phyloP scores from a whole-genome alignment of 768 basidiomycete genomes.

The Termitomyces bulborhizus region DNA sequence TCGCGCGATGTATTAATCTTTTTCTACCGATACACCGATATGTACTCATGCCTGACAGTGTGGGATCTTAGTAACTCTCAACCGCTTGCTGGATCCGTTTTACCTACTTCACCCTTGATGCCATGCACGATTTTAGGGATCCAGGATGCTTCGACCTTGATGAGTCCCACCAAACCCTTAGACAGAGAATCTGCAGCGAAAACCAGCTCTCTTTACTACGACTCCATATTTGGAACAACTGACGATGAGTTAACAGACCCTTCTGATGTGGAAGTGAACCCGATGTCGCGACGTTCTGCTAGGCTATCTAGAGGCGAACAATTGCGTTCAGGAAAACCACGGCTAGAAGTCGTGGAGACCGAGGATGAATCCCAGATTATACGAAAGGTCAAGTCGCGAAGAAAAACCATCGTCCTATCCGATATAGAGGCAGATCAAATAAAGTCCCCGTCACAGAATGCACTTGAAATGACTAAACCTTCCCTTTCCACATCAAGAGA shows the following conservation, averaged over 20 bases:
- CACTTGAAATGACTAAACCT: background rate
- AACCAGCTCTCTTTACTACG: constrained; percentile 6
- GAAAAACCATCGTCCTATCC: constrained; percentile 9
- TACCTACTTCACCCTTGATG: constrained; percentile 10
- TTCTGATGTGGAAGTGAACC: constrained; percentile 12
- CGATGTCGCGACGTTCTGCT: background rate
- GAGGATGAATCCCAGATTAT: constrained; percentile 7
- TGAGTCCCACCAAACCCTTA: background rate
- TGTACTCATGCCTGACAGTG: constrained; percentile 3
- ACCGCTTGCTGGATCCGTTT: background rate
- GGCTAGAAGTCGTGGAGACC: constrained; percentile 1
- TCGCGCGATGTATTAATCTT: constrained; percentile 16
- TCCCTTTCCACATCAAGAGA: background rate
- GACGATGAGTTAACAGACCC: constrained; percentile 21
- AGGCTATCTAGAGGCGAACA: background rate
- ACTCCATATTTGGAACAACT: constrained; percentile 17
- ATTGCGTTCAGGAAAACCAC: background rate
- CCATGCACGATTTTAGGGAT: constrained; percentile 3
- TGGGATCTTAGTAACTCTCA: constrained; percentile 12
- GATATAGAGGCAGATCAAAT: constrained; percentile 8
- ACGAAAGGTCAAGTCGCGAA: constrained; percentile 4
- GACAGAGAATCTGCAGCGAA: background rate
- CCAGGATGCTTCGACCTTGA: background rate
- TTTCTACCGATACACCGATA: background rate
- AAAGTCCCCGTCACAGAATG: background rate